Percentiles rank a stretch among this genome's conserved stretches.
Conservation (phyloP, 176 grass and related monocot genomes). For the Oryza glaberrima region DNA sequence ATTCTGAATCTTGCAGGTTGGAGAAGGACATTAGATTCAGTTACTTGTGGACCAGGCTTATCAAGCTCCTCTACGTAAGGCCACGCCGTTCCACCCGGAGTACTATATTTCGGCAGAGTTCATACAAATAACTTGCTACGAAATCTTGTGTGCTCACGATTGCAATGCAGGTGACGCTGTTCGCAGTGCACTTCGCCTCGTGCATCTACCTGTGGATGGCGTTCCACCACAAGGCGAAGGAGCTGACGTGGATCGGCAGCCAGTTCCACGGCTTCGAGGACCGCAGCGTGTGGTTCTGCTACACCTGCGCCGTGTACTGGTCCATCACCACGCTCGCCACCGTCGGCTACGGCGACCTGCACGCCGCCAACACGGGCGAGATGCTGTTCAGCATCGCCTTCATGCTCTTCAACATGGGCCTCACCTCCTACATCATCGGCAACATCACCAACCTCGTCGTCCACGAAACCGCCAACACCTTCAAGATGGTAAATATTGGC, state of each 20-base stretch:
- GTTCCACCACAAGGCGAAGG: slow-evolving; percentile 33
- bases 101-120: background rate
- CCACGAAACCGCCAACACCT: slow-evolving; percentile 45
- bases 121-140: background rate
- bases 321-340: slow-evolving; percentile 68
- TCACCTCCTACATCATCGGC: slow-evolving; percentile 72
- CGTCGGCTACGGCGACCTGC: slow-evolving; percentile 70
- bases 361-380: slow-evolving; percentile 58
- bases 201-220: slow-evolving; percentile 63
- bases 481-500: slow-evolving; percentile 42
- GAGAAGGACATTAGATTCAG: slow-evolving; percentile 66
- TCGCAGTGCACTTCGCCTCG: slow-evolving; percentile 55
- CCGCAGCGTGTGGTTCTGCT: slow-evolving; percentile 57
- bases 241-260: slow-evolving; percentile 64
- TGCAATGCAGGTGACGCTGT: slow-evolving; percentile 47
- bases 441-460: slow-evolving; percentile 84
- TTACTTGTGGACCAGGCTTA: slow-evolving; percentile 62
- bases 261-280: slow-evolving; percentile 21
- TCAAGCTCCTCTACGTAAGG: slow-evolving; percentile 60
- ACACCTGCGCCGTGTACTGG: slow-evolving; percentile 68
- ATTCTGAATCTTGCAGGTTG: slow-evolving; percentile 39
- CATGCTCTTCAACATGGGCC: slow-evolving; percentile 76
- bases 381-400: slow-evolving; percentile 56
- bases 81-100: background rate
- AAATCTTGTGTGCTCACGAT: background rate